phyloP scores from a whole-genome alignment of 2,329 filamentous ascomycete genomes.

The Talaromyces sp. region DNA sequence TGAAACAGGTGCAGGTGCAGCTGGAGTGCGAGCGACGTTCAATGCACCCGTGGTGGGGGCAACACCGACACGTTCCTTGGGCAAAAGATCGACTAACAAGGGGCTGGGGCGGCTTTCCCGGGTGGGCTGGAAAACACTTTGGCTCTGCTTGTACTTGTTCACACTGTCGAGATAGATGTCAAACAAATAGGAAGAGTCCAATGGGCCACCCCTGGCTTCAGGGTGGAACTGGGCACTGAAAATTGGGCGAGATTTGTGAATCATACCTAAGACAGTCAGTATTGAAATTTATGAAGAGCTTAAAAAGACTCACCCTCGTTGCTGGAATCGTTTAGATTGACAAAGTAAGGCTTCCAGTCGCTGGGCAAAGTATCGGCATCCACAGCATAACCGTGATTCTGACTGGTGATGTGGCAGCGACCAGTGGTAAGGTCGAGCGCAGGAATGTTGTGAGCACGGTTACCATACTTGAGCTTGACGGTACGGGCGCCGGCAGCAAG shows the following conservation, averaged over 20 bases:
- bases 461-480: constrained; percentile 98
- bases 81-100: constrained; percentile 82
- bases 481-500: constrained; percentile 84
- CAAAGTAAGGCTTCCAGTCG: constrained; percentile 97
- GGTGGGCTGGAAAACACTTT: constrained; percentile 65
- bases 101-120: constrained; percentile 85
- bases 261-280: constrained; percentile 58
- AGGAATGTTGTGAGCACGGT: constrained; percentile 97
- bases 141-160: constrained; percentile 79
- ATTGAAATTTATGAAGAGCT: neutral
- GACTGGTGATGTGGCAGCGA: constrained; percentile 96
- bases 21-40: constrained; percentile 37
- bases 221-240: constrained; percentile 99
- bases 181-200: constrained; percentile 94
- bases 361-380: constrained; percentile 75
- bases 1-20: constrained; percentile 27
- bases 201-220: constrained; percentile 93
- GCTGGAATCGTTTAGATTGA: constrained; percentile 95
- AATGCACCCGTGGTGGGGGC: constrained; percentile 61
- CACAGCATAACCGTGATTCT: constrained; percentile 97
- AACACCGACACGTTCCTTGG: constrained; percentile 93
- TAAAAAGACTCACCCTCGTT: constrained; percentile 67
- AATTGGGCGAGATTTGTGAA: constrained; percentile 92
- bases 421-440: constrained; percentile 91
- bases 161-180: constrained; percentile 94